These are phyloP conservation scores for Aspergillus floridensis DNA, from an alignment of 2,329 filamentous ascomycete species.

Conservation along the genomic window DNA sequence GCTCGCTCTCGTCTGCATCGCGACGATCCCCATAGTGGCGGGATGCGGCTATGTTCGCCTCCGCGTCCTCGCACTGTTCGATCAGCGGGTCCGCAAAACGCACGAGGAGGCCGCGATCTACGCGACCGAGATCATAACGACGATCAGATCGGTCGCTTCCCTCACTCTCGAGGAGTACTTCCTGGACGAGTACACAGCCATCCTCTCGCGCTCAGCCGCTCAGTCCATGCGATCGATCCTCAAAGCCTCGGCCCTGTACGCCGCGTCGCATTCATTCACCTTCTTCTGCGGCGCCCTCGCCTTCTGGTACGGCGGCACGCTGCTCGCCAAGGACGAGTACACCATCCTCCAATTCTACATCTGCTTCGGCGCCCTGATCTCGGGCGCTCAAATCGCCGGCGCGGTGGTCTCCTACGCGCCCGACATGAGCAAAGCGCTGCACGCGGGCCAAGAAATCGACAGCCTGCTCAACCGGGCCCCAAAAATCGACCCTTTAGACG, in stretches of 20 bases:
- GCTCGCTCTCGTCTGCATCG: slow-evolving; percentile 6
- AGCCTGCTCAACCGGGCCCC: background rate
- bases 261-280: slow-evolving; percentile 27
- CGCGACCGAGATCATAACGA: slow-evolving; percentile 36
- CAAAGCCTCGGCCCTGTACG: slow-evolving; percentile 28
- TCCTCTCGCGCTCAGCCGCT: background rate
- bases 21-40: slow-evolving; percentile 2
- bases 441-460: slow-evolving; percentile 23
- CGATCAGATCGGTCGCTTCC: slow-evolving; percentile 47
- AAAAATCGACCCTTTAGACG: background rate
- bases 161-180: background rate
- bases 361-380: slow-evolving; percentile 44
- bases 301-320: slow-evolving; percentile 63
- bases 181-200: background rate
- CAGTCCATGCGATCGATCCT: slow-evolving; percentile 8
- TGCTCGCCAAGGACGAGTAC: slow-evolving; percentile 52
- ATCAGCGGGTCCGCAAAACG: background rate
- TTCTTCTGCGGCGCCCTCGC: slow-evolving; percentile 40
- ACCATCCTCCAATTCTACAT: slow-evolving; percentile 41
- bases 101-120: background rate
- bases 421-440: slow-evolving; percentile 23
- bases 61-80: slow-evolving; percentile 1
- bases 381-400: slow-evolving; percentile 27
- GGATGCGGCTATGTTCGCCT: slow-evolving; percentile 7
- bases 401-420: slow-evolving; percentile 31